phyloP scores from a whole-genome alignment of 768 basidiomycete genomes.

The Gloeopeniophorella convolvens region DNA sequence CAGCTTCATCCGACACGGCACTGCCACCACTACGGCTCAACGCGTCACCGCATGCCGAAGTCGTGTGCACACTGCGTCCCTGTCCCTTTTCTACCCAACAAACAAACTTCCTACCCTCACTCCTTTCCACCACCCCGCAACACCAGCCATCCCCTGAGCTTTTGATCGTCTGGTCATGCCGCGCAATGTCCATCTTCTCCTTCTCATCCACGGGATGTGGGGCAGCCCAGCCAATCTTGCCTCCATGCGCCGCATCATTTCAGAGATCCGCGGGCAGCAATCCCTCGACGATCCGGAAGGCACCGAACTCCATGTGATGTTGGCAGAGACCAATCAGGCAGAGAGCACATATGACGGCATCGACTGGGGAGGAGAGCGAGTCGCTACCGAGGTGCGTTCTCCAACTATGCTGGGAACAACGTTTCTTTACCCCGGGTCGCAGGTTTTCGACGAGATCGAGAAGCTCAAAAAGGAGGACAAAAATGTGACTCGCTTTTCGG shows the following conservation, averaged over 20 bases:
- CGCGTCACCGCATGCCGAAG: background rate
- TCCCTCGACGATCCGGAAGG: conserved; percentile 30
- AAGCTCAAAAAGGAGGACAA: conserved; percentile 46
- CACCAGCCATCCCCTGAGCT: background rate
- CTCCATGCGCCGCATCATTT: conserved; percentile 48
- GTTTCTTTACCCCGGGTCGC: background rate
- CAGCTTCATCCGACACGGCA: no score
- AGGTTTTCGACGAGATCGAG: conserved; percentile 54
- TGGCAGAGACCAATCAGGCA: conserved; percentile 58
- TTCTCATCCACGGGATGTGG: conserved; percentile 69
- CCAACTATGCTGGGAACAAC: background rate
- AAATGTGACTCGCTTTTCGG: conserved; percentile 61
- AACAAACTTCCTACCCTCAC: background rate
- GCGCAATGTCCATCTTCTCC: conserved; percentile 17
- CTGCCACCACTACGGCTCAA: no score
- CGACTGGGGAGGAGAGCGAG: conserved; percentile 78
- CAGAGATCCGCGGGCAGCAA: conserved; percentile 33
- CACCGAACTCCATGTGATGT: conserved; percentile 51
- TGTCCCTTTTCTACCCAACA: background rate
- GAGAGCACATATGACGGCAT: conserved; percentile 76
- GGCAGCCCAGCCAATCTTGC: conserved; percentile 63
- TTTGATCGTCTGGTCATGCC: background rate
- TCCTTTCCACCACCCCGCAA: background rate
- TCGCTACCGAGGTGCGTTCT: conserved; percentile 62
- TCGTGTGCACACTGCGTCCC: background rate